A percentile compares a stretch with the other conserved stretches of the same genome.
phyloP scores from a whole-genome alignment of 2,329 filamentous ascomycete species.

The Cercospora sp. region DNA sequence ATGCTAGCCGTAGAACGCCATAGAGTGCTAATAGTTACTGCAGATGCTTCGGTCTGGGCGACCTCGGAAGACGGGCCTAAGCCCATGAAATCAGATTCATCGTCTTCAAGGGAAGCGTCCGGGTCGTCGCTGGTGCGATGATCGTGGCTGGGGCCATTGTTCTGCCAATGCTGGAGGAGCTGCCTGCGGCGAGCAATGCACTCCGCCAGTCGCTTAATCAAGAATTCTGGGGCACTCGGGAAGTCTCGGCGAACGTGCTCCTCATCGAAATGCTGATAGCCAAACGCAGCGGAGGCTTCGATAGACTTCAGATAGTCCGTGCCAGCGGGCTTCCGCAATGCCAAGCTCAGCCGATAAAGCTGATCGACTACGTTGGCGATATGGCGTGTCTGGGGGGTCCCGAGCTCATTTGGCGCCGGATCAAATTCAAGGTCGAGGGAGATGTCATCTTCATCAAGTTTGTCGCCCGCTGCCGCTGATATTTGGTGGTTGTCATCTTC shows the following conservation, averaged over 20 bases:
- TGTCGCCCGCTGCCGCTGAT: not conserved
- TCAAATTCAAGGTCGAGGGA: conserved; percentile 10
- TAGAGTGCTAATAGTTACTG: not conserved
- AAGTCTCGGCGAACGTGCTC: conserved; percentile 17
- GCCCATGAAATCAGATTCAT: not conserved
- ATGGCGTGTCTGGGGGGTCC: conserved; percentile 15
- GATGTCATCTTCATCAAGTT: conserved; percentile 33
- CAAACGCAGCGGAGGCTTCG: conserved; percentile 28
- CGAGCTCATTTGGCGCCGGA: not conserved
- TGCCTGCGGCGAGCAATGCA: conserved; percentile 38
- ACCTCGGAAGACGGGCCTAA: not conserved
- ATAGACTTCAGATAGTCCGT: conserved; percentile 34
- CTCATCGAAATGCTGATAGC: conserved; percentile 13
- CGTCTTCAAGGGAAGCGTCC: not conserved
- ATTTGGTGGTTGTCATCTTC: not conserved
- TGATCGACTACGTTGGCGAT: conserved; percentile 33
- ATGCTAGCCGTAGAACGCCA: not conserved
- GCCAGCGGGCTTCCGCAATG: conserved; percentile 38
- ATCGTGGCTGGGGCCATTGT: conserved; percentile 21
- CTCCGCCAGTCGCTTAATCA: conserved; percentile 36
- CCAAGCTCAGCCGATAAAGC: conserved; percentile 39
- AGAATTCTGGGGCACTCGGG: conserved; percentile 4
- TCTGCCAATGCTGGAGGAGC: conserved; percentile 40
- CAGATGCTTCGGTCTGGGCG: not conserved
- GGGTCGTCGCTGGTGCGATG: not conserved